Base-by-base conservation (phyloP, 108 stramenopile species). In the Pseudonitzschia multistriata region DNA sequence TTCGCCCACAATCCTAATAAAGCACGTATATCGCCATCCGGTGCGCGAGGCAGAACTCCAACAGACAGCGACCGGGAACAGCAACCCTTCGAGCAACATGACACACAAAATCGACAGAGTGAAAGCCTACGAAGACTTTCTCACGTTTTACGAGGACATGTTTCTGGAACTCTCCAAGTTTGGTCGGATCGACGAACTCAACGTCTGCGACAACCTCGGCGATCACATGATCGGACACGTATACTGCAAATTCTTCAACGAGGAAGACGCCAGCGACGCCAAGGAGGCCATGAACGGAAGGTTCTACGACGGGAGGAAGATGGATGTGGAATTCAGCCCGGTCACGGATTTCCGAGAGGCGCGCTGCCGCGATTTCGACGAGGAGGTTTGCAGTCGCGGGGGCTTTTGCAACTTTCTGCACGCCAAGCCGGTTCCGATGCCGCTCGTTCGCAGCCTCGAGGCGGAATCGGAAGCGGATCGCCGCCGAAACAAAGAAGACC, bases 321-420 rank as follows among this genome's bases (percentile, higher is more conserved):
- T 98, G 74, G 79, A 92, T 67, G 88, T 87, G 63, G 99, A 98
- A 70, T 98, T 96, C 77, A 85, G 87, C 42, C 96, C 97, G 22
- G 99, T 98, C 7, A 95, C 96, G 5, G 97, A 98, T 74, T 98
- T 99, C 69, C 74, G 89, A 34, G 96, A 97, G 72, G 97, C 98
- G 1, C 76, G 97, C 17, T 99, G 99, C 74, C 78, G 98, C 13
- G 96, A 97, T 73, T 97, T 84, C 67, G 94, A 95, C 62, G 93
- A 95, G 69, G 87, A 78, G 37, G 70, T 62, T 19, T 98, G 97
- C 77, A 62, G 71, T 37, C 73, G 96, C 11, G 97, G 97, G 17
- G 96, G 95, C 36, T 95, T 93, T 67, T 99, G 99, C 80, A 99
- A 98, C 83, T 98, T 98, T 74, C 91, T 98, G 93, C 99, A 99